Evolutionary conservation across 2,329 filamentous ascomycete species (phyloP), one percentile per base, ranked within the genome.

Genomic region (Colletotrichum limetticola): DNA sequence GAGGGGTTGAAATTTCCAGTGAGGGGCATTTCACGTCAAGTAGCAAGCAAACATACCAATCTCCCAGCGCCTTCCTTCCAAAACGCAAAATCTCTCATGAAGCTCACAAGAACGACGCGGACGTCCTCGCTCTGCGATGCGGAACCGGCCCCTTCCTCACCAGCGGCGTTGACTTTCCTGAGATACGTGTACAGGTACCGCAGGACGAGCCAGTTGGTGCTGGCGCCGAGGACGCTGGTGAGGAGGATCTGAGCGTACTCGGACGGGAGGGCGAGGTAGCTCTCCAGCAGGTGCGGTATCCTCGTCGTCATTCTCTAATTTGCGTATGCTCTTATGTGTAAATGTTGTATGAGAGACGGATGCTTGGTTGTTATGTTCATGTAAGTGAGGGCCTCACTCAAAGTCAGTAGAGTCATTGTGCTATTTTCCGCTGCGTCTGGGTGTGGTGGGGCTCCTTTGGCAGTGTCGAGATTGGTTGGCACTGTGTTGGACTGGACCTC

Each of bases 101-200:
- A 98, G 84, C 94, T 97, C 71, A 97, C 91, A 3, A 98, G 86
- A 3, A 98, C 86, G 1, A 98, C 88, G 62, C 85, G 87, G 30
- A 81, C 83, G 56, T 83, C 83, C 12, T 79, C 79, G 22, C 72
- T 71, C 7, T 61, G 42, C 8, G 62, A 30, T 3, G 42, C 19
- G 0, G 42, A 5, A 0, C 0, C 42, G 7, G 60, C 30, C 4
- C 67, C 68, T 16, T 76, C 63, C 2, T 26, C 28, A 28, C 26
- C 42, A 2, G 37, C 26, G 63, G 62, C 61, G 61, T 61, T 56
- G 22, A 64, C 63, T 14, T 66, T 70, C 11, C 75, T 72, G 69
- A 89, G 83, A 7, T 85, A 81, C n/a, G 85, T 82, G 78, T 85
- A 85, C 3, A 92, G 79, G 77, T 88, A 88, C 49, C 90, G 86